These are phyloP conservation scores for Ustilago xerochloae DNA, from an alignment of 1,284 basidiomycete species.

Conservation along the genomic window DNA sequence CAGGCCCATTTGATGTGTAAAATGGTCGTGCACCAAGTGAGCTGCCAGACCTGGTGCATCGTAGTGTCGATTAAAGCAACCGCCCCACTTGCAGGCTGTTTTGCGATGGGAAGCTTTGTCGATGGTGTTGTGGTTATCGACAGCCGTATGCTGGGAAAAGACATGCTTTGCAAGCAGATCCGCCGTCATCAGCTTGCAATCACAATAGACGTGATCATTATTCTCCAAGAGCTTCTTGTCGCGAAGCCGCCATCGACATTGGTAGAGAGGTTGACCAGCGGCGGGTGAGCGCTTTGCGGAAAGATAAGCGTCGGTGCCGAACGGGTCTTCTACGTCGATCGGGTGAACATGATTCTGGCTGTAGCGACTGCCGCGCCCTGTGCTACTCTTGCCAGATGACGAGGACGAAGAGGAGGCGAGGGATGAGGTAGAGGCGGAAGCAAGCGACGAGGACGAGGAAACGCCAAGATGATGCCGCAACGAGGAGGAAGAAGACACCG, in stretches of 20 bases:
- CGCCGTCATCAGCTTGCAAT: slow-evolving; percentile 21
- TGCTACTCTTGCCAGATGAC: no score
- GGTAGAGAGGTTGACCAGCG: slow-evolving; percentile 2
- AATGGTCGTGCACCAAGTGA: slow-evolving; percentile 35
- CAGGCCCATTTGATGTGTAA: slow-evolving; percentile 23
- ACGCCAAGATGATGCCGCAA: background rate
- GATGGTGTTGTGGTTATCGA: background rate
- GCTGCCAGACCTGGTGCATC: slow-evolving; percentile 15
- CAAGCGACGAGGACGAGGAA: slow-evolving; percentile 6
- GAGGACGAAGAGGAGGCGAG: background rate
- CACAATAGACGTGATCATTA: slow-evolving; percentile 18
- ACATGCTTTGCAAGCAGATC: slow-evolving; percentile 31
- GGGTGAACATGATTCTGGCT: slow-evolving; percentile 1
- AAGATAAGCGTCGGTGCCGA: slow-evolving; percentile 17
- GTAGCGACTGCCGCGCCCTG: slow-evolving; percentile 1
- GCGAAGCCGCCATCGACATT: slow-evolving; percentile 23
- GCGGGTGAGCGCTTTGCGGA: slow-evolving; percentile 10
- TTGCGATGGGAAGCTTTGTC: background rate
- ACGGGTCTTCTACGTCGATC: slow-evolving; percentile 19
- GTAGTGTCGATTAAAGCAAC: slow-evolving; percentile 34
- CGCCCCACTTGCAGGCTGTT: slow-evolving; percentile 31
- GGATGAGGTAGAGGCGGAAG: no score
- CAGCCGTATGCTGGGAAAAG: slow-evolving; percentile 6
- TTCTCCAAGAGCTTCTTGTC: slow-evolving; percentile 28
- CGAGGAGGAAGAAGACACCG: background rate